These are phyloP conservation scores for Ceratobasidium theobromae DNA, from an alignment of 1,284 basidiomycete species.

Conservation along the genomic window DNA sequence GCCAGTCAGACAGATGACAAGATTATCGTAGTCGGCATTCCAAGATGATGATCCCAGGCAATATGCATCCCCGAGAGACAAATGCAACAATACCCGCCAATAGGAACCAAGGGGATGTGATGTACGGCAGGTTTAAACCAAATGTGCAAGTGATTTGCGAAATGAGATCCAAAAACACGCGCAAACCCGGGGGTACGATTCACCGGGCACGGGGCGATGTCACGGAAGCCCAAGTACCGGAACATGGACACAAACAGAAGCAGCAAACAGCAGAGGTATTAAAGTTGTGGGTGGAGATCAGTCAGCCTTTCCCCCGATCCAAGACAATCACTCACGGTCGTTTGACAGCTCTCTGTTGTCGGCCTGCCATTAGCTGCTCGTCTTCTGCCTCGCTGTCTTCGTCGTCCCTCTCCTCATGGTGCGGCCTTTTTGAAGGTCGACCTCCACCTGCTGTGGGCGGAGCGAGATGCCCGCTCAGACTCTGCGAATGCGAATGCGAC, in stretches of 20 bases:
- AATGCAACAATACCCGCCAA: too few relatives aligned
- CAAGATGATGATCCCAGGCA: too few relatives aligned
- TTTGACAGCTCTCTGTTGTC: neutral
- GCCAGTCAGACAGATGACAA: too few relatives aligned
- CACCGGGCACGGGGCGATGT: neutral
- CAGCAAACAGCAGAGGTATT: neutral
- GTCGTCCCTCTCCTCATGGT: neutral
- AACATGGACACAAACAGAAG: neutral
- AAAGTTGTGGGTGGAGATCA: neutral
- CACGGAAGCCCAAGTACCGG: neutral
- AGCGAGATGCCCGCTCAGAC: neutral
- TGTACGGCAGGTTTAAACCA: too few relatives aligned
- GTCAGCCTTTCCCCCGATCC: neutral
- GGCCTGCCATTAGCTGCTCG: neutral
- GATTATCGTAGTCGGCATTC: too few relatives aligned
- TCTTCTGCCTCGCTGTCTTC: constrained; percentile 3
- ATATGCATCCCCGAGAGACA: neutral
- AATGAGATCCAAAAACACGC: neutral
- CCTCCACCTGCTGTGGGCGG: neutral
- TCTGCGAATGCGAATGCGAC: constrained; percentile 3
- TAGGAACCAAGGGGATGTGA: too few relatives aligned
- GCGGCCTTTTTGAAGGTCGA: neutral
- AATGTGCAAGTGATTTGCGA: neutral
- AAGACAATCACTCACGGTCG: neutral
- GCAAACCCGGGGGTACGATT: constrained; percentile 12